Percentiles rank a stretch among this genome's conserved stretches.
Evolutionary conservation across 2,329 filamentous ascomycete species (phyloP).

Genomic region (Aureobasidium musti): DNA sequence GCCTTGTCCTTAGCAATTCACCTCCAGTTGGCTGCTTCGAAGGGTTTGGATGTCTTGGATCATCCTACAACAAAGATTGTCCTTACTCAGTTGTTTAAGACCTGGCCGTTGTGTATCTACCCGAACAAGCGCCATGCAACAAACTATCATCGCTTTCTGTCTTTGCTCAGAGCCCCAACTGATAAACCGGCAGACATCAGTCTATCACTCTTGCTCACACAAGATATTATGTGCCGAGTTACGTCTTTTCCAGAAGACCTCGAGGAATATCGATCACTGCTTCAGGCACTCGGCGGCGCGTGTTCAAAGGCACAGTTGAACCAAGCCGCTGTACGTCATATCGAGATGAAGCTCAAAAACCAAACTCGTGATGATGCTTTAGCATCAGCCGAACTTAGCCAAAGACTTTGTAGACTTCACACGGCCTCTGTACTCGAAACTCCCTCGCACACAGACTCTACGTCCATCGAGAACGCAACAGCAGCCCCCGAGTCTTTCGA

Average conservation of each 20-base stretch:
- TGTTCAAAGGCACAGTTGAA: background rate
- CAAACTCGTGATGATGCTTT: background rate
- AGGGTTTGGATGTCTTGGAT: background rate
- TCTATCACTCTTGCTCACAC: constrained; percentile 4
- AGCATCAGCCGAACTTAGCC: background rate
- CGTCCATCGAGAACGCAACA: background rate
- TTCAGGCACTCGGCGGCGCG: background rate
- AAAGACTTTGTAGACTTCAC: background rate
- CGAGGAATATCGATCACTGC: constrained; percentile 3
- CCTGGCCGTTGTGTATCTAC: constrained; percentile 10
- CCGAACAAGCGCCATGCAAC: background rate
- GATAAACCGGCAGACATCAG: background rate
- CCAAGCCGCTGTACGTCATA: background rate
- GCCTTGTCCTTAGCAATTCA: background rate
- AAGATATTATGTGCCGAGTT: constrained; percentile 15
- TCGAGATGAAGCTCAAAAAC: background rate
- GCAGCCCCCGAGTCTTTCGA: background rate
- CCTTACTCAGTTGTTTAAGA: background rate
- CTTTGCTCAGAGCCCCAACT: background rate
- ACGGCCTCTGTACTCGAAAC: background rate
- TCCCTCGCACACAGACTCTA: background rate
- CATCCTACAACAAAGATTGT: constrained; percentile 11
- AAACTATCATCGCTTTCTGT: background rate
- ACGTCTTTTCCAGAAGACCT: background rate
- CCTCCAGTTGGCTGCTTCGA: constrained; percentile 2